Evolutionary conservation across 2,329 filamentous ascomycete species (phyloP).

Genomic region (Phialophora macrospora): DNA sequence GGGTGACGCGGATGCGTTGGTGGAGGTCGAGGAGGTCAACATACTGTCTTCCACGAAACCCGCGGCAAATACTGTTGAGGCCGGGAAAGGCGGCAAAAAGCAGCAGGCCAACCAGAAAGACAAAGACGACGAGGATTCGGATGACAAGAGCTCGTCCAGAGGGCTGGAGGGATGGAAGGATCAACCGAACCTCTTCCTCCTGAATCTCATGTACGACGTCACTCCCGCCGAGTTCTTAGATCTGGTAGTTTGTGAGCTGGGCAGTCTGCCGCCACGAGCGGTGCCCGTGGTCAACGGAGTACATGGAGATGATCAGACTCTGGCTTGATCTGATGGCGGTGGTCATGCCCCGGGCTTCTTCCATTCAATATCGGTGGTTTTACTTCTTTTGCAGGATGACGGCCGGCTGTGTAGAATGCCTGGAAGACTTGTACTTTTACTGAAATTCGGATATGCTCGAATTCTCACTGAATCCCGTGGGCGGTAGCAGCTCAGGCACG

Average conservation of each 20-base stretch:
- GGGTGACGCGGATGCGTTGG: slow-evolving; percentile 71
- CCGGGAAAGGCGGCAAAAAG: slow-evolving; percentile 26
- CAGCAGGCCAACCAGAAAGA: slow-evolving; percentile 41
- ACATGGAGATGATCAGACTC: slow-evolving; percentile 37
- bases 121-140: slow-evolving; percentile 38
- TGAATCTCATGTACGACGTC: slow-evolving; percentile 87
- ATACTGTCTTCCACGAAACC: slow-evolving; percentile 35
- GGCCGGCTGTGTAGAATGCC: neutral
- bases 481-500: neutral
- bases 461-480: neutral
- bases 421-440: neutral
- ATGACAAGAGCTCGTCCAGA: slow-evolving; percentile 37
- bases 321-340: slow-evolving; percentile 21
- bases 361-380: neutral
- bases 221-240: slow-evolving; percentile 86
- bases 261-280: slow-evolving; percentile 81
- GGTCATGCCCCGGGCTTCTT: neutral
- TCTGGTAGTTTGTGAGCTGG: slow-evolving; percentile 89
- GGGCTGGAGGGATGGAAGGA: slow-evolving; percentile 61
- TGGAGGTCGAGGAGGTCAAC: slow-evolving; percentile 38
- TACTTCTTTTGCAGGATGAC: neutral
- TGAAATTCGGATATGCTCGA: neutral
- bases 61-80: slow-evolving; percentile 30
- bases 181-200: slow-evolving; percentile 64
- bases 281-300: slow-evolving; percentile 67